Base-by-base conservation (phyloP, 805 yeast species). In the Starmerella powellii region DNA sequence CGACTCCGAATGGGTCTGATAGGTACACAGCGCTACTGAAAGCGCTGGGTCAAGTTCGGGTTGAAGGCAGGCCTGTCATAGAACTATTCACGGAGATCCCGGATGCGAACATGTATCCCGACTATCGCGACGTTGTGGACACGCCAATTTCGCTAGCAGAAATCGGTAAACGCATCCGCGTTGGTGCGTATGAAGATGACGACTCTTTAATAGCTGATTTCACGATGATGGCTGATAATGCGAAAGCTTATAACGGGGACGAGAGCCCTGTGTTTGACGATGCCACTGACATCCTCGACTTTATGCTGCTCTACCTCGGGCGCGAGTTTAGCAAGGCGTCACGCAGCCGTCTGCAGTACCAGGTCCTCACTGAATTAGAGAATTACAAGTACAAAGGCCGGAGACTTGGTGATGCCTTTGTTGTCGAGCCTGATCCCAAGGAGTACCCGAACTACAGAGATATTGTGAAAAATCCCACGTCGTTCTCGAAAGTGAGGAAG, bases 401-500 rank as follows among this genome's bases (percentile, higher is more conserved):
- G 11, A 59, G 64, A 37, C 65, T 80, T 31, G 72, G 81, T 46
- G 80, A 72, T 12, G 82, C 93, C 0, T 87, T 86, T 57, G 58
- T 80, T 64, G 81, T 77, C 26, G 78, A 76, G 42, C 91, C 88
- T 2, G 76, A 76, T 54, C 71, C 70, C 26, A 72, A 72, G 12
- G 73, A 72, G 45, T 79, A 80, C 53, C 94, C 95, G 1, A 94
- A 82, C 54, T 87, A 87, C 63, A 78, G 78, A 61, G 70, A 73
- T 48, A 64, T 81, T 6, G 77, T 88, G 34, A 70, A 74, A 49
- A 65, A 71, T 41, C 94, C 95, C 12, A 80, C 84, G 59, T 73
- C 94, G 1, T 71, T 88, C 53, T 70, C 68, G 39, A 67, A 73
- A 26, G 72, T 88, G 10, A 63, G 69, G 46, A 62, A 63, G 17